A percentile compares a stretch with the other conserved stretches of the same genome.
These are phyloP conservation scores for Capronia coronata DNA, from an alignment of 2,329 filamentous ascomycete species.

Conservation along the genomic window DNA sequence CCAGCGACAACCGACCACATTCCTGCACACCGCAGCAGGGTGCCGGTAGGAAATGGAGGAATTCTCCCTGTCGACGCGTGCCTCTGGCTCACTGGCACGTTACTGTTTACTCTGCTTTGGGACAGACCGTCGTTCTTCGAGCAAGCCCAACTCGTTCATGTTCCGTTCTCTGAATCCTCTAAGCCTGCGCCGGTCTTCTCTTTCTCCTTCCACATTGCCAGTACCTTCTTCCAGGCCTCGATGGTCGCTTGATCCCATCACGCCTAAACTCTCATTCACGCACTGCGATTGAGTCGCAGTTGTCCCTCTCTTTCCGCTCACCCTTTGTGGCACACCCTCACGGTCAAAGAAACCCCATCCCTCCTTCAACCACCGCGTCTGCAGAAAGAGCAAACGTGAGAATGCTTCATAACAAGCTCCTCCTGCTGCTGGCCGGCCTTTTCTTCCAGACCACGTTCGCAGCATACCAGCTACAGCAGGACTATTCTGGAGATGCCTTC, in stretches of 20 bases:
- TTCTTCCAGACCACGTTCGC: slow-evolving; percentile 20
- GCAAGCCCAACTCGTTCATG: background rate
- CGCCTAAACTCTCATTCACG: background rate
- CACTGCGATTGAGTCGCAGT: background rate
- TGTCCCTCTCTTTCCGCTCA: background rate
- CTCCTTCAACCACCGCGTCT: background rate
- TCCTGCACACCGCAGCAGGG: background rate
- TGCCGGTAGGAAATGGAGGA: background rate
- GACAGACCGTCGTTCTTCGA: background rate
- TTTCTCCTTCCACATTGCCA: background rate
- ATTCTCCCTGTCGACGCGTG: background rate
- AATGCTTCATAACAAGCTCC: slow-evolving; percentile 1
- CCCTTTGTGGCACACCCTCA: background rate
- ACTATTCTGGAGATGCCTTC: slow-evolving; percentile 43
- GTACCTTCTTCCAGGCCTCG: background rate
- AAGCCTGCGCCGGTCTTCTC: background rate
- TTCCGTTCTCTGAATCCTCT: background rate
- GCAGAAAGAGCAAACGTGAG: background rate
- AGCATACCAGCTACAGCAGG: slow-evolving; percentile 38
- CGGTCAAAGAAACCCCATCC: background rate
- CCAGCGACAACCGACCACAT: background rate
- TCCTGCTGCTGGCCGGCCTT: slow-evolving; percentile 24
- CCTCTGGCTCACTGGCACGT: background rate
- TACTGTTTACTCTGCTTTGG: background rate
- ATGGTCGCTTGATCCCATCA: background rate